Evolutionary conservation across 2,329 filamentous ascomycete genomes (phyloP).

Genomic region (Aspergillus uvarum): DNA sequence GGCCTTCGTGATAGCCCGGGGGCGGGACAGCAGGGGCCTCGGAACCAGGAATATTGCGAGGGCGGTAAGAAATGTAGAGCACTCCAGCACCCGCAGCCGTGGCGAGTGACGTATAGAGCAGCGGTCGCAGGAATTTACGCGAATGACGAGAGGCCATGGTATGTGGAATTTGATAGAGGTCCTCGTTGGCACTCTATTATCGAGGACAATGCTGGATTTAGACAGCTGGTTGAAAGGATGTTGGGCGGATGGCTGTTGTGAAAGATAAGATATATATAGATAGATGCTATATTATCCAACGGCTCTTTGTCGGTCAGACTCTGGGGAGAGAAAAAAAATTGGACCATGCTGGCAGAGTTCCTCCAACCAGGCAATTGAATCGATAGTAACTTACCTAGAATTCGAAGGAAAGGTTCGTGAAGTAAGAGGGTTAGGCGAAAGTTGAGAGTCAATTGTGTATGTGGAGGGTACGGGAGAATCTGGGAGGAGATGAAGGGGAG

Average conservation of each 20-base stretch:
- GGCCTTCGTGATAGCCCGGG: slow-evolving; percentile 61
- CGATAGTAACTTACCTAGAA: not conserved
- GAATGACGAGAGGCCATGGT: slow-evolving; percentile 43
- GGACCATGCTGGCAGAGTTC: not conserved
- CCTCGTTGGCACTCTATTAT: not conserved
- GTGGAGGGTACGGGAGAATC: not conserved
- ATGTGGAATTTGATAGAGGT: not conserved
- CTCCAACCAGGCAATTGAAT: not conserved
- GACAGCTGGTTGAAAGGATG: not conserved
- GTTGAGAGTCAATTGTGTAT: not conserved
- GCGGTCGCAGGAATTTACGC: slow-evolving; percentile 55
- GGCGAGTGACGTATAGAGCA: slow-evolving; percentile 60
- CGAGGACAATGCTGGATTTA: not conserved
- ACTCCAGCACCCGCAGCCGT: slow-evolving; percentile 55
- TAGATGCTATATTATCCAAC: not conserved
- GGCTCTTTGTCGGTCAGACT: not conserved
- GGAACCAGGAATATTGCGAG: slow-evolving; percentile 63
- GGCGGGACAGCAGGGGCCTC: slow-evolving; percentile 63
- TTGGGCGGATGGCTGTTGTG: not conserved
- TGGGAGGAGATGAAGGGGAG: not conserved
- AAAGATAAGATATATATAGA: not conserved
- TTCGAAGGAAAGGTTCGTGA: not conserved
- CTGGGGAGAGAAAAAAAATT: not conserved
- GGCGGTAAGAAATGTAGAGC: slow-evolving; percentile 63
- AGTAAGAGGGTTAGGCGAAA: not conserved